phyloP scores from a whole-genome alignment of 208 protist species.

The Leishmania aethiopica region DNA sequence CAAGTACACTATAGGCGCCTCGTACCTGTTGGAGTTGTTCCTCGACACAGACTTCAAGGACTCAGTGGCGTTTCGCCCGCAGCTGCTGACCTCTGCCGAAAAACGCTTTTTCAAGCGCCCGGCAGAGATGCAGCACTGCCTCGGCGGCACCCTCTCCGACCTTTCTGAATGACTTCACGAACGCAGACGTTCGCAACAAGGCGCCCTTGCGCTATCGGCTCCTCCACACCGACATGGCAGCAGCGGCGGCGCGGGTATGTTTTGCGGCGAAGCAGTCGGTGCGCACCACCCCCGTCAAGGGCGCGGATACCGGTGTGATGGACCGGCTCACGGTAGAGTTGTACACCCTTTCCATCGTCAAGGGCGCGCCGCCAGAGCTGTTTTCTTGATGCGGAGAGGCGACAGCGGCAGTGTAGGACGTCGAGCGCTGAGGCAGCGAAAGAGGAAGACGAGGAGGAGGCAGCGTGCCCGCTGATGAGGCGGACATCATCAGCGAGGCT shows the following conservation, averaged over 20 bases:
- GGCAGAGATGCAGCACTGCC: slow-evolving; percentile 86
- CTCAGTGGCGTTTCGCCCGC: slow-evolving; percentile 60
- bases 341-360: slow-evolving; percentile 88
- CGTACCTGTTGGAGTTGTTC: slow-evolving; percentile 92
- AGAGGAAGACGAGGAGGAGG: slow-evolving; percentile 15
- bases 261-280: slow-evolving; percentile 50
- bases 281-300: slow-evolving; percentile 56
- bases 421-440: not conserved
- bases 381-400: slow-evolving; percentile 33
- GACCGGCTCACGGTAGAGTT: slow-evolving; percentile 93
- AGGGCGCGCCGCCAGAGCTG: slow-evolving; percentile 53
- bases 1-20: slow-evolving; percentile 85
- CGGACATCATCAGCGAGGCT: too few species aligned
- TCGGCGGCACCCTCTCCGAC: slow-evolving; percentile 76
- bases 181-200: slow-evolving; percentile 87
- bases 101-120: slow-evolving; percentile 95
- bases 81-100: slow-evolving; percentile 87
- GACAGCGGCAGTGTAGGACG: slow-evolving; percentile 21
- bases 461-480: too few species aligned
- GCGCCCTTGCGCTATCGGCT: slow-evolving; percentile 89
- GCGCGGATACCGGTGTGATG: slow-evolving; percentile 53
- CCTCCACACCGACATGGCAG: slow-evolving; percentile 47
- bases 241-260: slow-evolving; percentile 58
- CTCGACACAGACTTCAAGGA: slow-evolving; percentile 43
- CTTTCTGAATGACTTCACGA: slow-evolving; percentile 80